phyloP scores from a whole-genome alignment of 164 flowering plant species.

The Malania oleifera region DNA sequence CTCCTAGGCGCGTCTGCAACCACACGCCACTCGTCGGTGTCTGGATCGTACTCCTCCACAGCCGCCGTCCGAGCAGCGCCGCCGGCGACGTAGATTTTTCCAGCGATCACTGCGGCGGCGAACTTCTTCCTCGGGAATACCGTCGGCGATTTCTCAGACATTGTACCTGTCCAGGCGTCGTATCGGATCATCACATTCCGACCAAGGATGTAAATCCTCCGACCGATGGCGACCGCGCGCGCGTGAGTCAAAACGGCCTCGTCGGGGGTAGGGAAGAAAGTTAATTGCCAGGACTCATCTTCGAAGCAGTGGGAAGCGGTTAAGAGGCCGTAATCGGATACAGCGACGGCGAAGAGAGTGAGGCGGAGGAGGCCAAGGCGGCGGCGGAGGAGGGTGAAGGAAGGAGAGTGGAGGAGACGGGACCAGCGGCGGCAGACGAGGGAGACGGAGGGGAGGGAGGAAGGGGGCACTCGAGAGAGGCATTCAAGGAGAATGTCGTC shows the following conservation, averaged over 20 bases:
- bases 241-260: constrained; percentile 30
- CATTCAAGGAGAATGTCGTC: constrained; percentile 79
- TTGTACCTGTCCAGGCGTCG: constrained; percentile 55
- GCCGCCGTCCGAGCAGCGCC: constrained; percentile 46
- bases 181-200: constrained; percentile 33
- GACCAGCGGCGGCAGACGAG: constrained; percentile 68
- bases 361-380: constrained; percentile 32
- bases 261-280: constrained; percentile 15
- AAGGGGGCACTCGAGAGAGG: constrained; percentile 52
- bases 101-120: constrained; percentile 51
- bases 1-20: constrained; percentile 54
- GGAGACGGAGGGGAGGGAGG: constrained; percentile 54
- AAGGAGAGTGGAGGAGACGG: constrained; percentile 33
- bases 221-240: constrained; percentile 43
- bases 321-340: constrained; percentile 32
- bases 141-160: constrained; percentile 38
- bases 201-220: constrained; percentile 43
- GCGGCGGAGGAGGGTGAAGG: constrained; percentile 58
- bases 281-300: constrained; percentile 29
- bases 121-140: constrained; percentile 58
- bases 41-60: constrained; percentile 83
- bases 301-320: constrained; percentile 31
- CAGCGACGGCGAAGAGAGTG: constrained; percentile 39
- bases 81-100: constrained; percentile 72
- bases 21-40: constrained; percentile 52